Conservation (phyloP, 2,329 filamentous ascomycete species). For the Xenoacremonium recifei region DNA sequence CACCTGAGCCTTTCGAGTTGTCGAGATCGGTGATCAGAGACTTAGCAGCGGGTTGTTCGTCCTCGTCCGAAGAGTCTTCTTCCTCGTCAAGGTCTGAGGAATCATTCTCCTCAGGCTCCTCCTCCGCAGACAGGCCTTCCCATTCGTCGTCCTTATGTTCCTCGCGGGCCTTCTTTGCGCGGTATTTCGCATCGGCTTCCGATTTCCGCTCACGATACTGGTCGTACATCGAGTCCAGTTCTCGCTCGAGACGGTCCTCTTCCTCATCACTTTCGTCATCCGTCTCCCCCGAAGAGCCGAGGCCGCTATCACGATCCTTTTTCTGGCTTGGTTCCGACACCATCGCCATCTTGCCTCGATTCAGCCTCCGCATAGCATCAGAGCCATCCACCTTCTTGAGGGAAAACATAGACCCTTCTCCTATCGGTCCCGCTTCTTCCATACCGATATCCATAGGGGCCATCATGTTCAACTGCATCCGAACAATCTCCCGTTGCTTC, state of each 20-base stretch:
- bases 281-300: conserved; percentile 51
- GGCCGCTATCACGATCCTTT: conserved; percentile 60
- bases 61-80: conserved; percentile 36
- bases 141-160: conserved; percentile 85
- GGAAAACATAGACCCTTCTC: conserved; percentile 82
- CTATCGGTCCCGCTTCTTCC: conserved; percentile 77
- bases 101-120: conserved; percentile 48
- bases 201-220: conserved; percentile 79
- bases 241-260: conserved; percentile 76
- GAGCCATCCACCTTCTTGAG: conserved; percentile 79
- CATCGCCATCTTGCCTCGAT: conserved; percentile 74
- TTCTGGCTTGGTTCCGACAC: conserved; percentile 53
- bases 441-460: conserved; percentile 94
- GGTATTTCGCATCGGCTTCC: conserved; percentile 79
- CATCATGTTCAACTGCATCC: conserved; percentile 96
- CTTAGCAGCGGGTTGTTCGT: conserved; percentile 22
- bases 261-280: conserved; percentile 73
- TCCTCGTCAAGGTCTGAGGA: conserved; percentile 61
- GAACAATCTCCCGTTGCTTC: conserved; percentile 91
- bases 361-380: conserved; percentile 59
- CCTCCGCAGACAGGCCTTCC: conserved; percentile 78
- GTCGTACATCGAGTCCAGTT: conserved; percentile 86
- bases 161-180: conserved; percentile 83
- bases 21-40: conserved; percentile 38
- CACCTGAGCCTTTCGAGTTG: conserved; percentile 42